Conservation (phyloP, 139 green algal species). For the Chlamydomonas urium region DNA sequence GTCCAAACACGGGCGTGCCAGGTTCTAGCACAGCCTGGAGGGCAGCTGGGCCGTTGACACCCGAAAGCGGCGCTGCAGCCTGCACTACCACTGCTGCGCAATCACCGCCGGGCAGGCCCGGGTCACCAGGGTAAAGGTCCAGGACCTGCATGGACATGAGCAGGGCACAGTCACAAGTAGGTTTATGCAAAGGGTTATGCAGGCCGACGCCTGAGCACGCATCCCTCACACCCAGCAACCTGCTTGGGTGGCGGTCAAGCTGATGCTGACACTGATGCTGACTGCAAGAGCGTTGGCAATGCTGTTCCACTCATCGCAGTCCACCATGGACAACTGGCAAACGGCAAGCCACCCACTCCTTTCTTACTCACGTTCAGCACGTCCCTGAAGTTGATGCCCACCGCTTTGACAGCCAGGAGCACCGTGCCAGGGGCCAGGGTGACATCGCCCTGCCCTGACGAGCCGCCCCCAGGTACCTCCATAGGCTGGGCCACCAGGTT, state of each 20-base stretch:
- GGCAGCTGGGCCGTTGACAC: neutral
- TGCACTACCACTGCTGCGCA: slow-evolving; percentile 62
- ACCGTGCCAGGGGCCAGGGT: slow-evolving; percentile 15
- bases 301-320: too few species aligned
- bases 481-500: slow-evolving; percentile 40
- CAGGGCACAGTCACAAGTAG: too few species aligned
- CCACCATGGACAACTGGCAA: too few species aligned
- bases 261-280: too few species aligned
- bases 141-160: too few species aligned
- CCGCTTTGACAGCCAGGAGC: slow-evolving; percentile 48
- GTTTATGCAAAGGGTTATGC: too few species aligned
- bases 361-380: slow-evolving; percentile 68
- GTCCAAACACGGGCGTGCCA: slow-evolving; percentile 72
- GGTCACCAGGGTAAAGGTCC: slow-evolving; percentile 61
- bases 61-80: neutral
- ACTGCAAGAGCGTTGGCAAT: too few species aligned
- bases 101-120: slow-evolving; percentile 52
- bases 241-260: too few species aligned
- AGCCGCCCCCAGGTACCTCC: neutral
- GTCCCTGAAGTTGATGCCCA: slow-evolving; percentile 74
- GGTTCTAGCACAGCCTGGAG: neutral
- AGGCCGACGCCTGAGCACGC: too few species aligned
- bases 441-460: slow-evolving; percentile 6
- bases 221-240: too few species aligned
- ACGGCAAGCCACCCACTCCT: too few species aligned